These are phyloP conservation scores for Trichosporon faecale DNA, from an alignment of 1,284 basidiomycete genomes.

Conservation along the genomic window DNA sequence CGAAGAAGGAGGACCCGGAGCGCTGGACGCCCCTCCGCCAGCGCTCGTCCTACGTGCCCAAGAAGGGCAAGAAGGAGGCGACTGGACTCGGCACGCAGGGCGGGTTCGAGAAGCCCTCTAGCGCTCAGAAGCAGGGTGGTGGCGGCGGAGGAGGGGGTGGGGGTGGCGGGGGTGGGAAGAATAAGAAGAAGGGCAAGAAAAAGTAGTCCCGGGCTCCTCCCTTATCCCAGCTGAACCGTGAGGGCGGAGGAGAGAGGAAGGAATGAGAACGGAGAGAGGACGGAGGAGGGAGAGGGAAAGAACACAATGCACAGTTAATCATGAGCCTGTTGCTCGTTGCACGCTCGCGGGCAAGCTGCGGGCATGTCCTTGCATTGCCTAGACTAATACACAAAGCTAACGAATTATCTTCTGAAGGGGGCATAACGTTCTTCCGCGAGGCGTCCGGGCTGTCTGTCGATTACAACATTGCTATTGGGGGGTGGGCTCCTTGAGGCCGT, in stretches of 20 bases:
- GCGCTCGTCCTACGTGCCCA: conserved; percentile 39
- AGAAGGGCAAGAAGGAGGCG: conserved; percentile 51
- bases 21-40: conserved; percentile 50
- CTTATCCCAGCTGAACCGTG: too few species aligned
- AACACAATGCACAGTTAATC: too few species aligned
- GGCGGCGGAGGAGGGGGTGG: conserved; percentile 16
- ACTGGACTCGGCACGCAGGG: conserved; percentile 24
- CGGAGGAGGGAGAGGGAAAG: too few species aligned
- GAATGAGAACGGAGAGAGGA: not conserved
- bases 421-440: too few species aligned
- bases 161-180: conserved; percentile 17
- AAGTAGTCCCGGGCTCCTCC: conserved; percentile 15
- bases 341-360: too few species aligned
- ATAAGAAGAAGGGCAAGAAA: conserved; percentile 28
- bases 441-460: not conserved
- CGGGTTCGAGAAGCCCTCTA: not conserved
- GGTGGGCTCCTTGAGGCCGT: not conserved
- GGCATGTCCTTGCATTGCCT: too few species aligned
- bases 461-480: not conserved
- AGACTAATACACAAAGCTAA: too few species aligned
- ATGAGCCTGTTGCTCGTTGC: too few species aligned
- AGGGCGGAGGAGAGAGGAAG: not conserved
- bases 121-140: not conserved
- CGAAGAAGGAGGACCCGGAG: conserved; percentile 49
- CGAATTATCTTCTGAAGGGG: too few species aligned